Evolutionary conservation across 2,329 filamentous ascomycete genomes (phyloP).

Genomic region (Metarhizium guizhouense): DNA sequence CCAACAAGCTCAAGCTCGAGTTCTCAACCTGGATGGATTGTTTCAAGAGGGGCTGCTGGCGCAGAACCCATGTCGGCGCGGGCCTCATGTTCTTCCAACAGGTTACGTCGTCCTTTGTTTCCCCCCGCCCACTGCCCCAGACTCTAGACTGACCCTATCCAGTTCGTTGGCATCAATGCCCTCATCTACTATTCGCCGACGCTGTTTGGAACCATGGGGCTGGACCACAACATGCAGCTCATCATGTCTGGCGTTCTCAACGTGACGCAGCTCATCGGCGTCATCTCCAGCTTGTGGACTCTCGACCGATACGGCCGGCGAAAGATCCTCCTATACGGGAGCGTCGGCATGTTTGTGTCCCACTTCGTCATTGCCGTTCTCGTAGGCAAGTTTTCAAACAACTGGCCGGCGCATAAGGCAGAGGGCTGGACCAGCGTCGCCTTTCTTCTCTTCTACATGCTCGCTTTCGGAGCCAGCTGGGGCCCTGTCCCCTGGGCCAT

Average conservation of each 20-base stretch:
- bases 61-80: slow-evolving; percentile 34
- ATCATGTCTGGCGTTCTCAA: slow-evolving; percentile 23
- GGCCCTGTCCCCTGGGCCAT: slow-evolving; percentile 41
- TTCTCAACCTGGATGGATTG: slow-evolving; percentile 39
- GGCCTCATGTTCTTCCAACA: slow-evolving; percentile 51
- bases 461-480: slow-evolving; percentile 51
- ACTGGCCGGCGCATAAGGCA: slow-evolving; percentile 16
- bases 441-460: slow-evolving; percentile 42
- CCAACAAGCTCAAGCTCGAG: slow-evolving; percentile 33
- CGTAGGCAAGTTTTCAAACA: slow-evolving; percentile 14
- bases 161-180: slow-evolving; percentile 26
- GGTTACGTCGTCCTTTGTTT: slow-evolving; percentile 19
- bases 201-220: slow-evolving; percentile 47
- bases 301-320: slow-evolving; percentile 20
- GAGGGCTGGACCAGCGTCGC: slow-evolving; percentile 20
- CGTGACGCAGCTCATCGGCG: slow-evolving; percentile 22
- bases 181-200: slow-evolving; percentile 50
- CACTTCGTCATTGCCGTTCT: slow-evolving; percentile 18
- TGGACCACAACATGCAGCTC: slow-evolving; percentile 25
- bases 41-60: slow-evolving; percentile 39
- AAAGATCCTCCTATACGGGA: slow-evolving; percentile 16
- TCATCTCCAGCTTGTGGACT: slow-evolving; percentile 35
- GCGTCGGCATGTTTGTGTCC: slow-evolving; percentile 17
- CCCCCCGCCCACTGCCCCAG: not conserved
- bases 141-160: not conserved